These are phyloP conservation scores for Malus hybrid DNA, from an alignment of 331 rosid genomes.

Conservation along the genomic window DNA sequence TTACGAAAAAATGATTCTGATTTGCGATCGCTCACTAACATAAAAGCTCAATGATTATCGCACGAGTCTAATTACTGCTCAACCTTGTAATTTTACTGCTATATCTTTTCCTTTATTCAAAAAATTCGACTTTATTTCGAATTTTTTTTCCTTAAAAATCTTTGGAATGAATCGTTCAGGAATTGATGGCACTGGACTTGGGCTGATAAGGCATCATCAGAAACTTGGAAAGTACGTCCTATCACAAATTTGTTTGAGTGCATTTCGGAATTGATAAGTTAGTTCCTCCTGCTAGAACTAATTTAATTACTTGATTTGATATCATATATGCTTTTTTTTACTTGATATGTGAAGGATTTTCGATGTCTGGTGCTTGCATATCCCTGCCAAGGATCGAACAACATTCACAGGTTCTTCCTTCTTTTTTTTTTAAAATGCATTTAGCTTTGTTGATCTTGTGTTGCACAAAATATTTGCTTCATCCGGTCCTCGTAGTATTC, in stretches of 20 bases:
- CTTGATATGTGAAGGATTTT: slow-evolving; percentile 50
- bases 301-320: neutral
- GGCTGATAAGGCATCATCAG: slow-evolving; percentile 58
- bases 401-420: slow-evolving; percentile 45
- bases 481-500: neutral
- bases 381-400: slow-evolving; percentile 75
- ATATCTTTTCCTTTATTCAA: too few relatives aligned
- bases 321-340: neutral
- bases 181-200: slow-evolving; percentile 80
- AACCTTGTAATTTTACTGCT: neutral
- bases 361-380: slow-evolving; percentile 90
- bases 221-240: slow-evolving; percentile 57
- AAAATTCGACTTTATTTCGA: neutral
- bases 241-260: neutral
- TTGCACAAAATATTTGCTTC: neutral
- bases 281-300: neutral
- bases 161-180: slow-evolving; percentile 34
- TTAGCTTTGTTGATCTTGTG: neutral
- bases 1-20: neutral
- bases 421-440: too few relatives aligned
- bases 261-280: neutral
- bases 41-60: neutral
- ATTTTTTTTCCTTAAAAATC: neutral
- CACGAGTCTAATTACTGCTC: neutral
- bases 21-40: neutral